A percentile compares a stretch with the other conserved stretches of the same genome.
Conservation (phyloP, 2,329 filamentous ascomycete species). For the Colletotrichum tropicale region DNA sequence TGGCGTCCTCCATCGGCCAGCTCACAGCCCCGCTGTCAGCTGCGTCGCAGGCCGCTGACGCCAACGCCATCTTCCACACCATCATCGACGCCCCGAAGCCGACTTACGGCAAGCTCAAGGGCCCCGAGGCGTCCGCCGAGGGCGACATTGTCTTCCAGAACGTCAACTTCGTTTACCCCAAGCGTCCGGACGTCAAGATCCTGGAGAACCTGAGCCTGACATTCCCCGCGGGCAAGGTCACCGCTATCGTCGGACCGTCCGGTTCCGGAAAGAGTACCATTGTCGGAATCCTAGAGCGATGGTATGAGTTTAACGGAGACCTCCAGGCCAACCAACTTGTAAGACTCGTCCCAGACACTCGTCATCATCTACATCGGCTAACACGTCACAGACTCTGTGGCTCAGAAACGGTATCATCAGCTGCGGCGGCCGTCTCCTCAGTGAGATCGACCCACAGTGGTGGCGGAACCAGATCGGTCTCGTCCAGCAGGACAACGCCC, state of each 20-base stretch:
- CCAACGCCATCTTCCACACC: slow-evolving; percentile 40
- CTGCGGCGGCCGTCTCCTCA: slow-evolving; percentile 44
- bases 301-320: slow-evolving; percentile 34
- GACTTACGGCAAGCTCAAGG: slow-evolving; percentile 39
- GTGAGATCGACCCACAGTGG: slow-evolving; percentile 85
- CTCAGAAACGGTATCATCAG: slow-evolving; percentile 29
- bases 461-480: slow-evolving; percentile 89
- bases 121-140: slow-evolving; percentile 53
- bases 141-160: slow-evolving; percentile 52
- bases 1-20: slow-evolving; percentile 31
- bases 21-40: slow-evolving; percentile 39
- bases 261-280: slow-evolving; percentile 45
- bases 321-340: slow-evolving; percentile 15
- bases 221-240: slow-evolving; percentile 38
- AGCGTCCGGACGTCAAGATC: slow-evolving; percentile 34
- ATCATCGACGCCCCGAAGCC: slow-evolving; percentile 52
- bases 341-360: slow-evolving; percentile 63
- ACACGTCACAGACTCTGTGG: slow-evolving; percentile 35
- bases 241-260: slow-evolving; percentile 33
- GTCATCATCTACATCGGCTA: slow-evolving; percentile 74
- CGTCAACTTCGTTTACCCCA: slow-evolving; percentile 39
- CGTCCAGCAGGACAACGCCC: slow-evolving; percentile 71
- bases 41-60: slow-evolving; percentile 36
- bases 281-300: slow-evolving; percentile 41
- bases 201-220: slow-evolving; percentile 34